Conservation (phyloP, 192 early-diverging fungal species). For the Powellomyces hirtus region DNA sequence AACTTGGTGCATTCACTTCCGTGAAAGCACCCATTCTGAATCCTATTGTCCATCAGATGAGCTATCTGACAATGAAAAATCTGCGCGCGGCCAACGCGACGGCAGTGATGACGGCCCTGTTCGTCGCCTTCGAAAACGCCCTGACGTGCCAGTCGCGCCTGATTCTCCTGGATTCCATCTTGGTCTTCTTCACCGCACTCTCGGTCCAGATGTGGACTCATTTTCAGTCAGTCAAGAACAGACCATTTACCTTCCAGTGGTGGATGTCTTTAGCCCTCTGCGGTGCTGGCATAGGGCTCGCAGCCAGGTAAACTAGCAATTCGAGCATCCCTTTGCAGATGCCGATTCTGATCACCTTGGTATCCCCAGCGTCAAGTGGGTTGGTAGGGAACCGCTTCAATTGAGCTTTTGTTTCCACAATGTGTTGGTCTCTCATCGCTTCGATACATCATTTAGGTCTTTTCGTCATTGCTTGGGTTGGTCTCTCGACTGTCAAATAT, state of each 20-base stretch:
- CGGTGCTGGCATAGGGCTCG: slow-evolving; percentile 46
- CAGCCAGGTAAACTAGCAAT: slow-evolving; percentile 26
- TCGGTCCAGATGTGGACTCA: slow-evolving; percentile 47
- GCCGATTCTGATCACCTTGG: not conserved
- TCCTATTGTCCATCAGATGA: slow-evolving; percentile 17
- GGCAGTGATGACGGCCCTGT: slow-evolving; percentile 39
- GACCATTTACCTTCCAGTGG: slow-evolving; percentile 50
- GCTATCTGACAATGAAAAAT: slow-evolving; percentile 52
- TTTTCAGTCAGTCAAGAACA: slow-evolving; percentile 42
- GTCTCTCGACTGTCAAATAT: slow-evolving; percentile 44
- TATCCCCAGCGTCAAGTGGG: slow-evolving; percentile 51
- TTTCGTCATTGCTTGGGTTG: slow-evolving; percentile 52
- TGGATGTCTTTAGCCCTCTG: slow-evolving; percentile 47
- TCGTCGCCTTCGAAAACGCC: slow-evolving; percentile 46
- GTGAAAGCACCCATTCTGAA: not conserved
- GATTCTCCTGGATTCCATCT: slow-evolving; percentile 53
- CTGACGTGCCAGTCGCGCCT: slow-evolving; percentile 45
- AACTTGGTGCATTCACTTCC: not conserved
- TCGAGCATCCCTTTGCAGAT: too few relatives aligned
- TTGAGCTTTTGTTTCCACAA: not conserved
- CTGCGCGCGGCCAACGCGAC: slow-evolving; percentile 40
- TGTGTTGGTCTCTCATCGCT: not conserved
- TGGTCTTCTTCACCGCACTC: slow-evolving; percentile 54
- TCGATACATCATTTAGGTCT: slow-evolving; percentile 33
- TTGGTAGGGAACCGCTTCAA: slow-evolving; percentile 30